These are phyloP conservation scores for Magnolia kwangsiensis DNA, from an alignment of 164 flowering plant species.

Conservation along the genomic window DNA sequence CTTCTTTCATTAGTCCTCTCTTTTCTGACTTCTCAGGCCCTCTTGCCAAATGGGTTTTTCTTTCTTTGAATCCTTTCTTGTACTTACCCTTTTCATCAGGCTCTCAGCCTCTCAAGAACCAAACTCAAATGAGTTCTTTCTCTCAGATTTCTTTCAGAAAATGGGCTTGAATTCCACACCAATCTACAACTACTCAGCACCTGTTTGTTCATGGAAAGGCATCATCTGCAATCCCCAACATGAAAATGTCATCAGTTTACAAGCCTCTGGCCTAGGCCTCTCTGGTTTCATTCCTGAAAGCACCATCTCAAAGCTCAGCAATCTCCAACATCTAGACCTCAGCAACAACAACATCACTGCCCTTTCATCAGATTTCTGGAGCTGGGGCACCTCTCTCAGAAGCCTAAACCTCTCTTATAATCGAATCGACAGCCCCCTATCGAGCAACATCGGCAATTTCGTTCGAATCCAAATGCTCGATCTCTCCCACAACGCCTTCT, in stretches of 20 bases:
- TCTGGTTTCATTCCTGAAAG: conserved; percentile 76
- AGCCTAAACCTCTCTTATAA: conserved; percentile 64
- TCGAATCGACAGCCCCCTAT: conserved; percentile 47
- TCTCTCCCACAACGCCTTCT: conserved; percentile 61
- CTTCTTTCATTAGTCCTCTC: conserved; percentile 6
- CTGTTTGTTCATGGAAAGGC: conserved; percentile 73
- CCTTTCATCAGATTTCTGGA: conserved; percentile 81
- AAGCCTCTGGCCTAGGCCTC: conserved; percentile 52
- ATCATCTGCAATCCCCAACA: conserved; percentile 51
- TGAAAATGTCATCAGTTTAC: conserved; percentile 40
- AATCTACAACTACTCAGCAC: conserved; percentile 38
- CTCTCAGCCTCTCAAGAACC: conserved; percentile 49
- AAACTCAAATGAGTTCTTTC: conserved; percentile 70
- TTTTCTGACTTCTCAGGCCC: conserved; percentile 5
- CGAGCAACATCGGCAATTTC: conserved; percentile 74
- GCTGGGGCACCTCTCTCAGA: conserved; percentile 48
- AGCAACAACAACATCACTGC: conserved; percentile 68
- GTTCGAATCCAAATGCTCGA: conserved; percentile 56
- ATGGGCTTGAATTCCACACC: conserved; percentile 46
- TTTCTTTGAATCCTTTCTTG: conserved; percentile 31
- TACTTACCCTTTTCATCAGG: conserved; percentile 38
- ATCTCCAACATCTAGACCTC: conserved; percentile 67
- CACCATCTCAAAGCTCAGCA: conserved; percentile 71
- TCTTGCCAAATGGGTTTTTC: conserved; percentile 42
- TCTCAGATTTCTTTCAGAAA: conserved; percentile 58